phyloP scores from a whole-genome alignment of 23 red algal species.

The Pyropia haitanensis region DNA sequence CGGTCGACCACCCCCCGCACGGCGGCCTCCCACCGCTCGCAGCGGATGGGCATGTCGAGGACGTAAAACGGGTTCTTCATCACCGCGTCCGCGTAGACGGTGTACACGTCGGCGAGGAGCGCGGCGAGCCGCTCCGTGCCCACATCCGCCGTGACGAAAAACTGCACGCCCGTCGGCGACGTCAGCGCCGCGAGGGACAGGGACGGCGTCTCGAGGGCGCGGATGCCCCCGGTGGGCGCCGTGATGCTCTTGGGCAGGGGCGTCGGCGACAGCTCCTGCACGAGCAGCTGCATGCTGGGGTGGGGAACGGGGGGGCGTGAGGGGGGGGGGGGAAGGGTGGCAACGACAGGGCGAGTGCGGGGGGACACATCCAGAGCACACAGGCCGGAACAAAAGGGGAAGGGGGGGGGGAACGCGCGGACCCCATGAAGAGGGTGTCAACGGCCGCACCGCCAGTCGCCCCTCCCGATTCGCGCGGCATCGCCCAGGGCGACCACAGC shows the following conservation, averaged over 20 bases:
- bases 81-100: constrained; percentile 90
- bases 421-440: too few species aligned
- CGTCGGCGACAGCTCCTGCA: constrained; percentile 75
- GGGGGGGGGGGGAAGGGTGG: background rate
- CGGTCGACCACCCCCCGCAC: constrained; percentile 54
- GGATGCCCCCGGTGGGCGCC: constrained; percentile 29
- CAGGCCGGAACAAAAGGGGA: too few species aligned
- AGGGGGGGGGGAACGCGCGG: too few species aligned
- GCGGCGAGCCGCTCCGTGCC: constrained; percentile 45
- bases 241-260: constrained; percentile 34
- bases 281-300: constrained; percentile 79
- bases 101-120: constrained; percentile 64
- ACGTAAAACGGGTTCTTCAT: constrained; percentile 99
- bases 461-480: too few species aligned
- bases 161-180: constrained; percentile 78
- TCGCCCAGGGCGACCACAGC: too few species aligned
- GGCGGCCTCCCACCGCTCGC: constrained; percentile 66
- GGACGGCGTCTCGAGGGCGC: constrained; percentile 51
- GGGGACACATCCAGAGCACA: too few species aligned
- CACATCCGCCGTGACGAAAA: constrained; percentile 72
- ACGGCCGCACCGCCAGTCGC: too few species aligned
- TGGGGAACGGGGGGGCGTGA: background rate
- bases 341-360: background rate
- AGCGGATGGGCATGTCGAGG: constrained; percentile 94
- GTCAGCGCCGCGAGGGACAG: constrained; percentile 67